Evolutionary conservation across 768 basidiomycete genomes (phyloP).

Genomic region (Mycena maculata): DNA sequence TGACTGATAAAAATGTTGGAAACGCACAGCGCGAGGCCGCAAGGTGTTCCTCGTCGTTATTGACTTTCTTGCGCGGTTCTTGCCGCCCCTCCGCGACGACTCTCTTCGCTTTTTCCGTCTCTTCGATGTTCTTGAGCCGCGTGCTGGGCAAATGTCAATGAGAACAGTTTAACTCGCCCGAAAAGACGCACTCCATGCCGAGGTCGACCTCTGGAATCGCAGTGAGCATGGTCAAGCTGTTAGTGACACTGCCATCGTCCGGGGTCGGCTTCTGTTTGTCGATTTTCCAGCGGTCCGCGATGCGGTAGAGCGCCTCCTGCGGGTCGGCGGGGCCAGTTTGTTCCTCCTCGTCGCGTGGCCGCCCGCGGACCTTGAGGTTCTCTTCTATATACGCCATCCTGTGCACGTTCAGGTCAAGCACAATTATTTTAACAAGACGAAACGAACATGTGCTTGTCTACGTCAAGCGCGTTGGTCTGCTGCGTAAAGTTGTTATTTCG

Average conservation of each 20-base stretch:
- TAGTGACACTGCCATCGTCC: constrained; percentile 94
- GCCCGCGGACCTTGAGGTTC: constrained; percentile 83
- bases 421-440: background rate
- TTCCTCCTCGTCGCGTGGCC: constrained; percentile 59
- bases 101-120: constrained; percentile 96
- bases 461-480: constrained; percentile 95
- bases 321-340: constrained; percentile 68
- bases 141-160: constrained; percentile 59
- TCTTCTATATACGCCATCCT: constrained; percentile 99
- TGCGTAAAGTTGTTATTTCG: constrained; percentile 95
- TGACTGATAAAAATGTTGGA: background rate
- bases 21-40: constrained; percentile 89
- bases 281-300: constrained; percentile 75
- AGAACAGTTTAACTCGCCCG: constrained; percentile 4
- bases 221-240: constrained; percentile 94
- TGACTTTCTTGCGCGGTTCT: constrained; percentile 59
- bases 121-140: constrained; percentile 94
- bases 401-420: background rate
- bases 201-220: constrained; percentile 98
- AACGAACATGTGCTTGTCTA: constrained; percentile 97
- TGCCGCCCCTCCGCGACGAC: constrained; percentile 80
- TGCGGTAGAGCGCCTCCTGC: constrained; percentile 80
- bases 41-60: constrained; percentile 83
- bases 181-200: constrained; percentile 92
- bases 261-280: constrained; percentile 67